phyloP scores from a whole-genome alignment of 805 yeast species.

The Komagataella mondaviorum region DNA sequence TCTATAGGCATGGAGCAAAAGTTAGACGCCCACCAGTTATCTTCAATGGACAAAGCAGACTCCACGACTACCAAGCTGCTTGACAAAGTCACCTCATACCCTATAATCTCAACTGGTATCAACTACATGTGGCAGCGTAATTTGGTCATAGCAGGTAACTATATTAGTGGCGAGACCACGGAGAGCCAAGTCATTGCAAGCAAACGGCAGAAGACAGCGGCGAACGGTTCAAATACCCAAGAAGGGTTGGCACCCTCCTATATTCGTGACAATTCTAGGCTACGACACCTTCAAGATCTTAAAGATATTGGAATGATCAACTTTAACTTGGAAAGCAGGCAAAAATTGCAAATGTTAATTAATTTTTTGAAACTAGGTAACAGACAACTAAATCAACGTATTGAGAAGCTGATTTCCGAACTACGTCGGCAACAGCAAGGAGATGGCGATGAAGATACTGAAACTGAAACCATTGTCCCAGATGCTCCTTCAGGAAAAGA shows the following conservation, averaged over 20 bases:
- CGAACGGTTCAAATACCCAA: slow-evolving; percentile 4
- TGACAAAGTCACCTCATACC: slow-evolving; percentile 22
- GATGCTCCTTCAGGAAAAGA: not conserved
- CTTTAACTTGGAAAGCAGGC: slow-evolving; percentile 49
- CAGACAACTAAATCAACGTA: slow-evolving; percentile 55
- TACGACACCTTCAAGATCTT: slow-evolving; percentile 4
- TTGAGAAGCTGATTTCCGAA: slow-evolving; percentile 30
- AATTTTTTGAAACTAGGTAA: slow-evolving; percentile 75
- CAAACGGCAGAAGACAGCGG: slow-evolving; percentile 6
- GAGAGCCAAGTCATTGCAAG: not conserved
- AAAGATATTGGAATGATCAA: slow-evolving; percentile 20
- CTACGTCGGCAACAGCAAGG: slow-evolving; percentile 13
- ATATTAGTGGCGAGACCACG: slow-evolving; percentile 4
- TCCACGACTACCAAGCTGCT: slow-evolving; percentile 11
- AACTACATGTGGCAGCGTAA: slow-evolving; percentile 22
- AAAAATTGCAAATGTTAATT: slow-evolving; percentile 63
- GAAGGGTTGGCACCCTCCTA: not conserved
- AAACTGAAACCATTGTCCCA: slow-evolving; percentile 1
- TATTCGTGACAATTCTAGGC: not conserved
- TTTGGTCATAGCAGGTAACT: slow-evolving; percentile 14
- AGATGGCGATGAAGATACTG: slow-evolving; percentile 4
- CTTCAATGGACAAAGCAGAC: not conserved
- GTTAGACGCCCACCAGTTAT: not conserved
- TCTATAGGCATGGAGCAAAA: not conserved
- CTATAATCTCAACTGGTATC: slow-evolving; percentile 21